Conservation (phyloP, 768 basidiomycete genomes). For the Mycena polygramma region DNA sequence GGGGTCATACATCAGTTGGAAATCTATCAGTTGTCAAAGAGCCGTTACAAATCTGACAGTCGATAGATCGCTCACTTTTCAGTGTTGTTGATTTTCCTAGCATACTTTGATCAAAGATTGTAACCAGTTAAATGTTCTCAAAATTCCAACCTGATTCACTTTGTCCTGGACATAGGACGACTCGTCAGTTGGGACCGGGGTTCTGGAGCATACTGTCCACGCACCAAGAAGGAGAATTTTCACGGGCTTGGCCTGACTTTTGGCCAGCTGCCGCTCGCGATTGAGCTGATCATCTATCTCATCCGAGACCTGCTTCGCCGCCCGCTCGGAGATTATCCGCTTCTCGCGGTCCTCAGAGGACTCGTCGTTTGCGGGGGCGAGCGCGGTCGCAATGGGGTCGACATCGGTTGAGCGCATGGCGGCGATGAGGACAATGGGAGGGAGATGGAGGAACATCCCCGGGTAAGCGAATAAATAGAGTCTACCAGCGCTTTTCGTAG, state of each 20-base stretch:
- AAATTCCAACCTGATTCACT: constrained; percentile 77
- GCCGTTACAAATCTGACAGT: neutral
- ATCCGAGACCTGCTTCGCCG: constrained; percentile 70
- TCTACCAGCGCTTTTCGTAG: no score
- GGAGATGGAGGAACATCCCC: no score
- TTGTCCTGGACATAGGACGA: constrained; percentile 61
- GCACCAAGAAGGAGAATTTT: constrained; percentile 72
- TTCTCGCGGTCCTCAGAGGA: constrained; percentile 57
- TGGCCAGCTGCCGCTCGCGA: constrained; percentile 63
- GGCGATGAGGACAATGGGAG: no score
- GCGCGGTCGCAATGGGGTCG: constrained; percentile 66
- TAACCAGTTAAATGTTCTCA: no score
- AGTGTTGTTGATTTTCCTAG: constrained; percentile 86
- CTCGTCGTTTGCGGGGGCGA: constrained; percentile 70
- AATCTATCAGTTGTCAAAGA: constrained; percentile 54
- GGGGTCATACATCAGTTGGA: constrained; percentile 72
- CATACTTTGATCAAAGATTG: no score
- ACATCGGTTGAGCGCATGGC: constrained; percentile 46
- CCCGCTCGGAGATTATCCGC: constrained; percentile 61
- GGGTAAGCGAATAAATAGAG: no score
- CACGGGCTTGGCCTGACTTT: constrained; percentile 63
- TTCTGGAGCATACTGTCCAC: constrained; percentile 25
- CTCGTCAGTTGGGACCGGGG: no score
- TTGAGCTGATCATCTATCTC: constrained; percentile 76
- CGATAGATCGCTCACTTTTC: constrained; percentile 67